Base-by-base conservation (phyloP, 2,329 filamentous ascomycete genomes). In the Aplosporella prunicola region DNA sequence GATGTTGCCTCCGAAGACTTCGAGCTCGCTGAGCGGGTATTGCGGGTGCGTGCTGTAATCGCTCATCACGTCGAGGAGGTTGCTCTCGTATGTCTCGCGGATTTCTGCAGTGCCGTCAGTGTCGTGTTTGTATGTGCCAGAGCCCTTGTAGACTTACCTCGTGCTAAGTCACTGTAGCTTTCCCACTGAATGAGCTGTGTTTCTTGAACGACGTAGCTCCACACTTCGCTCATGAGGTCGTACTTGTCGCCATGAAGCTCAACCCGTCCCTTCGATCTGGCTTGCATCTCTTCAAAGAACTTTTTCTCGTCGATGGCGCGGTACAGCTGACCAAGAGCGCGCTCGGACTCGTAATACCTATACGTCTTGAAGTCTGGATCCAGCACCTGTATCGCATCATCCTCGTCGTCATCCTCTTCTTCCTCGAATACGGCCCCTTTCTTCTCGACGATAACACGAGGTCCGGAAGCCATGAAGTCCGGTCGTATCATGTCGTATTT, bases 271-370 rank as follows among this genome's bases (percentile, higher is more conserved):
- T 47, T 37, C 26, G 47, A 49, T 5, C 47, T 43, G 14, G 40
- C 36, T 22, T 53, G 48, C 47, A 57, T 51, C 20, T 42, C 41
- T 3, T 44, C 32, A 27, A 56, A 80, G 28, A 88, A 81, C 35
- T 70, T 68, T 30, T 68, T 66, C 55, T 91, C 84, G 47, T 93
- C 76, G 9, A 93, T 78, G 0, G 68, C 71, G 2, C 82, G 74
- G 51, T 82, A 91, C 0, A 93, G 63, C 4, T 68, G 58, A 0
- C 85, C 85, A 0, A 91, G 68, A 0, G 81, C 65, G 46, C 83
- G 85, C 0, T 74, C 47, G 2, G 80, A 86, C 20, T 57, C 58
- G 53, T 91, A 88, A 51, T 78, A 89, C 3, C 59, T 56, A 17
- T 68, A 63, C 5, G 47, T 58, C 0, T 42, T 48, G 31, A 52